Evolutionary conservation across 306 rosid species (phyloP), one percentile per base, ranked within the genome.

Genomic region (Lathyrus tuberosus): DNA sequence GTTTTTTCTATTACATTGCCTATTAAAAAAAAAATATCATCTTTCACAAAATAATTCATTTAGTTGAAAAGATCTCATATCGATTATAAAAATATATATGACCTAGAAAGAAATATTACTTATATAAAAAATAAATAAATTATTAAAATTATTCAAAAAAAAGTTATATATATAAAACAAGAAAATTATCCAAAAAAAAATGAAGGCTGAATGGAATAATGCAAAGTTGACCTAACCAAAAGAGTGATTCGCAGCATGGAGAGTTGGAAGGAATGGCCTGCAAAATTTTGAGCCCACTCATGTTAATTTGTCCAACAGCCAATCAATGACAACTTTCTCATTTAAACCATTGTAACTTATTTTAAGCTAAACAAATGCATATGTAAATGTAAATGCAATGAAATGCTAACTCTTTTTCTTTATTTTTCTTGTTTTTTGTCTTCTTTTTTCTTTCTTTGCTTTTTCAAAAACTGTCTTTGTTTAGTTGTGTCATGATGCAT

Each of bases 301-400:
- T 78, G 81, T 81, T 76, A 80, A 70, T 82, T 68, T 78, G 85
- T 85, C 89, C 80, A 78, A 72, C 84, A 80, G 84, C 13, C 80
- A 69, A 63, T 24, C 43, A 47, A 72, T 53, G 77, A 74, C 80
- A 82, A 33, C 69, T 60, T 78, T 49, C 42, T 4, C 80, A 69
- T 60, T 59, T 74, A 72, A 78, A 75, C 74, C 72, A 78, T 78
- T 78, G 63, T 47, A 35, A 31, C 60, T 81, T 58, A 38, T 56
- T 62, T 72, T 46, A 33, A 69, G 65, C 63, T 42, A 35, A 56
- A 30, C 59, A 37, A 54, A 49, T 49, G 26, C 26, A 48, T 9
- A 60, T 76, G 65, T 38, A 69, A 67, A 46, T 49, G 15, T 8
- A 48, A 17, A 8, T 16, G 54, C 26, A 24, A 24, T 22, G 24